Base-by-base conservation (phyloP, 1,284 basidiomycete species). In the Trametes versicolor region DNA sequence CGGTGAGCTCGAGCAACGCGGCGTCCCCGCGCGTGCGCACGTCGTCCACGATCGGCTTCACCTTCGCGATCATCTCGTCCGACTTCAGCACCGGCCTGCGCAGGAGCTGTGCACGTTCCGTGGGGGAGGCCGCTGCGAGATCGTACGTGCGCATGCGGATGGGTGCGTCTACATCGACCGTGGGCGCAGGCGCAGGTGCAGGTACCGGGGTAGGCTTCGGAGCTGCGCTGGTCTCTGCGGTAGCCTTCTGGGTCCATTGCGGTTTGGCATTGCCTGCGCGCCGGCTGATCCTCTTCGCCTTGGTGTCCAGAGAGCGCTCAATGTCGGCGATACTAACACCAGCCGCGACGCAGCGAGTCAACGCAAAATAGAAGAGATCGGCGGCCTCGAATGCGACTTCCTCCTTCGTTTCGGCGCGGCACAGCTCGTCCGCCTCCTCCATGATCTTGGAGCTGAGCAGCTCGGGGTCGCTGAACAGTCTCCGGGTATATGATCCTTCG, bases 341-440 rank as follows among this genome's bases (percentile, higher is more conserved):
- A 17, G 91, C 87, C 50, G 91, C 86, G 34, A 96, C 84, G 74
- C 97, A 99, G 68, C 93, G 91, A 19, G 94, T 89, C 68, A 99
- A 81, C 2, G 94, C 90, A 79, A 99, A 99, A 82, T 99, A 99
- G 55, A 98, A 74, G 45, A 99, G 82, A 79, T 99, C 98, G 0
- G 97, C 97, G 2, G 96, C 95, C 79, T 99, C 98, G 70, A 97
- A 98, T 0, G 96, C 94, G n/a, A 99, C 84, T 51, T 97, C 93
- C 58, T 95, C 91, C 74, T 88, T 87, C 5, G 88, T 88, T 71
- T 89, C 82, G 17, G 98, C 98, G 29, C 86, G 85, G 74, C 96
- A 97, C 15, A 99, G 86, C 78, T 99, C 98, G 73, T 97, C 95
- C 0, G 98, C 98, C 78, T 99, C 98, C 78, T 99, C 98, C 88